Conservation (phyloP, 1,284 basidiomycete genomes). For the Papiliotrema flavescens region DNA sequence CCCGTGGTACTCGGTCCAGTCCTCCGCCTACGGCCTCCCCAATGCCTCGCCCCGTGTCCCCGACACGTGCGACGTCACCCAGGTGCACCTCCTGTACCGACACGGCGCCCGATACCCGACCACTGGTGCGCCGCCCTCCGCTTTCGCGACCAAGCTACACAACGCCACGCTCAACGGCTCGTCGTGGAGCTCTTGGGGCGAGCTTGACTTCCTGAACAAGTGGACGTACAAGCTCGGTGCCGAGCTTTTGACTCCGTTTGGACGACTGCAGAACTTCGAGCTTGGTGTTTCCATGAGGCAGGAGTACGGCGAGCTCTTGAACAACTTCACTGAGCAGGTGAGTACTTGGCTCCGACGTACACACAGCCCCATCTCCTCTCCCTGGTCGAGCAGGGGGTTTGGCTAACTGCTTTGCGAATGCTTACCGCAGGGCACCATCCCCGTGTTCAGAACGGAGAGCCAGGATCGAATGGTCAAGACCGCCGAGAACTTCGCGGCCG, state of each 20-base stretch:
- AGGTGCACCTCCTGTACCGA: constrained; percentile 68
- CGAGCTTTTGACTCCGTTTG: constrained; percentile 52
- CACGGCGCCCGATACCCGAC: constrained; percentile 50
- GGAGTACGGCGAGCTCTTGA: constrained; percentile 74
- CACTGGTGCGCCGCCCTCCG: constrained; percentile 23
- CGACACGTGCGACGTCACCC: constrained; percentile 62
- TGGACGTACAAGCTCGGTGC: constrained; percentile 52
- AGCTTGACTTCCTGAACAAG: constrained; percentile 49
- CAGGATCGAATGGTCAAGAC: constrained; percentile 82
- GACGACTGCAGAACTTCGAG: constrained; percentile 47
- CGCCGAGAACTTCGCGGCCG: constrained; percentile 76
- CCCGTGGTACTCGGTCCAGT: constrained; percentile 75
- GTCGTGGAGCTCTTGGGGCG: constrained; percentile 34
- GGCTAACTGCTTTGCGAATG: constrained; percentile 78
- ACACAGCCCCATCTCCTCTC: constrained; percentile 46
- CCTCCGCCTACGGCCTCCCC: constrained; percentile 65
- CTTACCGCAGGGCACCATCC: constrained; percentile 49
- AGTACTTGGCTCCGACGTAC: constrained; percentile 36
- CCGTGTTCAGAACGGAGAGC: constrained; percentile 64
- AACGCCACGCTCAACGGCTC: constrained; percentile 26
- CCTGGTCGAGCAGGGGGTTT: constrained; percentile 57
- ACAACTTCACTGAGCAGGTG: constrained; percentile 64
- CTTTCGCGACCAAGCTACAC: constrained; percentile 36
- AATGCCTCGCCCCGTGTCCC: constrained; percentile 65
- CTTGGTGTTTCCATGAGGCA: constrained; percentile 41